Conservation (phyloP, 371 early-diverging fungal species). For the Synchytrium microbalum region DNA sequence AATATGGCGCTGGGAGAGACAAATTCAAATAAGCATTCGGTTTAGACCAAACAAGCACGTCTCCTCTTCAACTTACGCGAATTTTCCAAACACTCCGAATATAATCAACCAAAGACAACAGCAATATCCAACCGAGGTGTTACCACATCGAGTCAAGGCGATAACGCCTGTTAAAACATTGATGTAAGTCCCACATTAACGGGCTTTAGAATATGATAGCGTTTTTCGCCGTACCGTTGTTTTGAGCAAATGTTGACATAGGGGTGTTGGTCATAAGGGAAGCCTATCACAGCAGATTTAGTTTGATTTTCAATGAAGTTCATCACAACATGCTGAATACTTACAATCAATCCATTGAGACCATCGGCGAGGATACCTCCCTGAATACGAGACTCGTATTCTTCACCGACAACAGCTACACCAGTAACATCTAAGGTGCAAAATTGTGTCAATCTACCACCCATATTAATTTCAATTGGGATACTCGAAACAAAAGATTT, state of each 20-base stretch:
- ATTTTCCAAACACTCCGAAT: not conserved
- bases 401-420: slow-evolving; percentile 51
- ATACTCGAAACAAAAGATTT: too few species aligned
- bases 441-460: too few species aligned
- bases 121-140: slow-evolving; percentile 46
- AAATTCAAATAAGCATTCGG: too few species aligned
- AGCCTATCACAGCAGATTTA: slow-evolving; percentile 55
- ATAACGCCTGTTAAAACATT: too few species aligned
- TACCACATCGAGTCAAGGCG: slow-evolving; percentile 27
- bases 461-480: too few species aligned
- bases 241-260: slow-evolving; percentile 54
- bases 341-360: slow-evolving; percentile 1
- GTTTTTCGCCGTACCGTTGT: slow-evolving; percentile 59
- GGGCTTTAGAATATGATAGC: too few species aligned
- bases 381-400: slow-evolving; percentile 48
- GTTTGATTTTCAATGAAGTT: slow-evolving; percentile 10
- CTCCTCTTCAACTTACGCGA: too few species aligned
- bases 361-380: not conserved
- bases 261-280: slow-evolving; percentile 52
- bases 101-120: slow-evolving; percentile 46
- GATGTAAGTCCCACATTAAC: too few species aligned
- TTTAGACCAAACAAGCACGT: too few species aligned
- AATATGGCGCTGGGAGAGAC: not conserved
- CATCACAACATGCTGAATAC: not conserved
- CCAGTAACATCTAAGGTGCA: too few species aligned